Evolutionary conservation across 495 filamentous ascomycete genomes (phyloP).

Genomic region (Neurospora tetrasperma): DNA sequence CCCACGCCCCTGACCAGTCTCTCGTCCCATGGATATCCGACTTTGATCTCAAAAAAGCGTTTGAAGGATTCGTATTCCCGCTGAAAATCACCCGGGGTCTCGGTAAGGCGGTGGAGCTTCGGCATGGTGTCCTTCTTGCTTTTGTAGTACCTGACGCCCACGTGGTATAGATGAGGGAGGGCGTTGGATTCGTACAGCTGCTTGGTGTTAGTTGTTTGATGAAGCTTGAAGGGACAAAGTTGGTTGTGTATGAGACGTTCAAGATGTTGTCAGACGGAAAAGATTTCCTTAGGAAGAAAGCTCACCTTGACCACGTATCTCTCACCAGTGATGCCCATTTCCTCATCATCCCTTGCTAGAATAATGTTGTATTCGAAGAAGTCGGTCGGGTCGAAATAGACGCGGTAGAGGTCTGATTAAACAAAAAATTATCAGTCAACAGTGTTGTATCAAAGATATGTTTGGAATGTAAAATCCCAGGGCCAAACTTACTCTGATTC

Average conservation of each 20-base stretch:
- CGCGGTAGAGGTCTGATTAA: slow-evolving; percentile 13
- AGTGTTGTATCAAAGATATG: no score
- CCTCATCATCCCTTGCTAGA: slow-evolving; percentile 18
- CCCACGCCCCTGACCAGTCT: slow-evolving; percentile 21
- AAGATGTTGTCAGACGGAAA: background rate
- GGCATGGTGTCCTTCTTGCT: slow-evolving; percentile 17
- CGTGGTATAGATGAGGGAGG: slow-evolving; percentile 32
- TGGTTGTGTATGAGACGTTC: background rate
- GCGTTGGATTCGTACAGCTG: slow-evolving; percentile 40
- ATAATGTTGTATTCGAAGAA: slow-evolving; percentile 27
- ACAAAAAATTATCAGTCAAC: background rate
- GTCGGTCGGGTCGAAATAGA: slow-evolving; percentile 22
- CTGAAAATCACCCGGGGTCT: slow-evolving; percentile 15
- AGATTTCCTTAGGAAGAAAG: background rate
- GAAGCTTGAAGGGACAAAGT: background rate
- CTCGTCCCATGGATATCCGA: slow-evolving; percentile 46
- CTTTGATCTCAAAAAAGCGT: slow-evolving; percentile 46
- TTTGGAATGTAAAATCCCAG: background rate
- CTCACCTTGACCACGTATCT: slow-evolving; percentile 28
- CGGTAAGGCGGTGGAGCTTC: slow-evolving; percentile 15
- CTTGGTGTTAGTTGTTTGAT: background rate
- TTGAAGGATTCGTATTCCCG: slow-evolving; percentile 38
- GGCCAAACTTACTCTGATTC: slow-evolving; percentile 21
- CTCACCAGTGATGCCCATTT: slow-evolving; percentile 16
- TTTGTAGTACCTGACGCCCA: slow-evolving; percentile 28